Evolutionary conservation across 2,329 filamentous ascomycete genomes (phyloP).

Genomic region (Aspergillus viridinutans): DNA sequence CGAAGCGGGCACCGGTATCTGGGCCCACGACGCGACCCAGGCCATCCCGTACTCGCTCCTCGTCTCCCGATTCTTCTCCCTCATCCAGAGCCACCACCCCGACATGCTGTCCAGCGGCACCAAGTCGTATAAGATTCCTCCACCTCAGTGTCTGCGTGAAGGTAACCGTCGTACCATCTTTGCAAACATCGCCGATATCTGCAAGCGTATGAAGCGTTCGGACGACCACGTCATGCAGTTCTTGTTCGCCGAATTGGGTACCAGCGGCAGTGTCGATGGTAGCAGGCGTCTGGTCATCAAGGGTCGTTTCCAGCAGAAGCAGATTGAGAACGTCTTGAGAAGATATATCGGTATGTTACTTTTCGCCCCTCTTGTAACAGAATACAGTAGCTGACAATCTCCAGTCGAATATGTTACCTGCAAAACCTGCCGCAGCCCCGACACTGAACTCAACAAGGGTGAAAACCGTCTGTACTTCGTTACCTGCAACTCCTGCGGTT

Average conservation of each 20-base stretch:
- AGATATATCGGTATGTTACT: slow-evolving; percentile 78
- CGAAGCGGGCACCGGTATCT: slow-evolving; percentile 84
- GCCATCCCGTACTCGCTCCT: slow-evolving; percentile 81
- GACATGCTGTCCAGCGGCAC: slow-evolving; percentile 84
- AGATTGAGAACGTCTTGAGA: slow-evolving; percentile 94
- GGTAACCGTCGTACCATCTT: slow-evolving; percentile 99
- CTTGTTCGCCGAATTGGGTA: slow-evolving; percentile 96
- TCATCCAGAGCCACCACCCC: slow-evolving; percentile 92
- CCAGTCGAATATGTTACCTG: slow-evolving; percentile 94
- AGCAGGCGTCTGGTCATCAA: slow-evolving; percentile 93
- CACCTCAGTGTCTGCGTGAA: slow-evolving; percentile 97
- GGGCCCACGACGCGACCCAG: slow-evolving; percentile 74
- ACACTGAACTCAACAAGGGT: slow-evolving; percentile 96
- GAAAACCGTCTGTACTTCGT: slow-evolving; percentile 99
- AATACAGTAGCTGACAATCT: slow-evolving; percentile 3
- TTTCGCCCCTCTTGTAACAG: not conserved
- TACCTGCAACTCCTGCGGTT: slow-evolving; percentile 85
- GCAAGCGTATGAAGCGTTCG: slow-evolving; percentile 98
- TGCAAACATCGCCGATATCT: slow-evolving; percentile 97
- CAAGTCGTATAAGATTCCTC: slow-evolving; percentile 98
- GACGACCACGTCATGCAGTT: slow-evolving; percentile 98
- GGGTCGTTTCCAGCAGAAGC: slow-evolving; percentile 99
- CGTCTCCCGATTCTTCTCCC: slow-evolving; percentile 87
- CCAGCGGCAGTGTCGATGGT: slow-evolving; percentile 90
- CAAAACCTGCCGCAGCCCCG: slow-evolving; percentile 93